Evolutionary conservation across 2,329 filamentous ascomycete species (phyloP), one percentile per base, ranked within the genome.

Genomic region (Cercospora brassicicola): DNA sequence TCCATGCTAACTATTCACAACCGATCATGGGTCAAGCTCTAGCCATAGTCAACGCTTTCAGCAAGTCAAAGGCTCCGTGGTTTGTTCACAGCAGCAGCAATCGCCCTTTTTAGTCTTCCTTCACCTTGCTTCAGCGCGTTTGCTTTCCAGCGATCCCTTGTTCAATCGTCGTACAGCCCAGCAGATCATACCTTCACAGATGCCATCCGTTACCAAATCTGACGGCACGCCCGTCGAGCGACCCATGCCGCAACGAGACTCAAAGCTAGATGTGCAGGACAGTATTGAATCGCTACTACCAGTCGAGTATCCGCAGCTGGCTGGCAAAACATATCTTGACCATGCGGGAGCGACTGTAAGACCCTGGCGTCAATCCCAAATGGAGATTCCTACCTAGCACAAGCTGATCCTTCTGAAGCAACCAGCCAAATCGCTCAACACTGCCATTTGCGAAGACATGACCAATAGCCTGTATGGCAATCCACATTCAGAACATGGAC

Each of bases 391-490:
- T 23, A 23, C 2, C 13, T 28, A 13, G 20, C 33, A 8, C 15
- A 57, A 53, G 45, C 62, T 64, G 33, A 64, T 39, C 23, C 61
- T 68, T 68, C 64, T 67, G 66, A 33, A 76, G 84, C 93, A 51
- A 64, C 62, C 62, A 30, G 62, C 62, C 30, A 94, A 90, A 78
- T 94, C 92, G 39, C 81, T 94, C 33, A 89, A 97, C 77, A 90
- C 94, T 72, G 84, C 82, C 28, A 96, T 95, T 80, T 88, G 91
- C 4, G 79, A 81, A 18, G 91, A 95, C 69, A 89, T 97, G 85
- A 89, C 89, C 13, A 83, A 86, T 5, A 91, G 89, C 73, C 83
- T 97, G 0, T 93, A 93, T 73, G 94, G 93, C 45, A 97, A 97
- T 71, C 94, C 94, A 0, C 94, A 97, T 79, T 97, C 94, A 0